Conservation (phyloP, 1,139 yeast species). For the Ogataea hybrid region DNA sequence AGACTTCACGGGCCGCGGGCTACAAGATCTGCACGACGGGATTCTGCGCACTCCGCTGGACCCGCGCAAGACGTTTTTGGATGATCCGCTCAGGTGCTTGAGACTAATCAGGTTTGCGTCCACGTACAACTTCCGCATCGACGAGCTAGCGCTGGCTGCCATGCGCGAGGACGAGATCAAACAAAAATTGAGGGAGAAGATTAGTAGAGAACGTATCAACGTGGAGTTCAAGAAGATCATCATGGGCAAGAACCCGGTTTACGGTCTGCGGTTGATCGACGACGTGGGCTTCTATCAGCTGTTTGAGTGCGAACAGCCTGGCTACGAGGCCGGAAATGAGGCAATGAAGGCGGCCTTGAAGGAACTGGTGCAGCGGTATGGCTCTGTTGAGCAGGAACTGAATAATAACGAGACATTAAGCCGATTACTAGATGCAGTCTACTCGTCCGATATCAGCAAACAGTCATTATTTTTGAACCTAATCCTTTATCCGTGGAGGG, state of each 20-base stretch:
- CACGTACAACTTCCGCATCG: conserved; percentile 68
- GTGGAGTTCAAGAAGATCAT: conserved; percentile 78
- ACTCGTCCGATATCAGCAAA: conserved; percentile 32
- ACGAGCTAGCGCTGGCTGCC: conserved; percentile 54
- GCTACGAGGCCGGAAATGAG: conserved; percentile 4
- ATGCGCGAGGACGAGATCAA: conserved; percentile 64
- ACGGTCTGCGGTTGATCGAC: conserved; percentile 62
- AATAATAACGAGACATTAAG: conserved; percentile 11
- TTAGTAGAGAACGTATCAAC: conserved; percentile 89
- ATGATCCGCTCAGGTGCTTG: conserved; percentile 89
- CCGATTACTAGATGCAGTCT: conserved; percentile 10
- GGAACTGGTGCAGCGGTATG: conserved; percentile 13
- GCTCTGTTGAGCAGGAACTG: conserved; percentile 6
- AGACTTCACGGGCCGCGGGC: conserved; percentile 77
- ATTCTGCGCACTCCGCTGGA: conserved; percentile 83
- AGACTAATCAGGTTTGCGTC: conserved; percentile 85
- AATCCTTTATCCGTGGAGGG: conserved; percentile 49
- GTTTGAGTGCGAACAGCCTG: conserved; percentile 43
- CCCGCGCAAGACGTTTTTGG: conserved; percentile 81
- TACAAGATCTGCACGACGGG: conserved; percentile 67
- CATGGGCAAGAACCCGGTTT: conserved; percentile 56
- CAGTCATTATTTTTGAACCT: conserved; percentile 46
- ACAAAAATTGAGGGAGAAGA: conserved; percentile 61
- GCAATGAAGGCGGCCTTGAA: conserved; percentile 18
- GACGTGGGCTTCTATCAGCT: conserved; percentile 55